Evolutionary conservation across 1,139 yeast genomes (phyloP), one percentile per base, ranked within the genome.

Genomic region (Hyphopichia burtonii): DNA sequence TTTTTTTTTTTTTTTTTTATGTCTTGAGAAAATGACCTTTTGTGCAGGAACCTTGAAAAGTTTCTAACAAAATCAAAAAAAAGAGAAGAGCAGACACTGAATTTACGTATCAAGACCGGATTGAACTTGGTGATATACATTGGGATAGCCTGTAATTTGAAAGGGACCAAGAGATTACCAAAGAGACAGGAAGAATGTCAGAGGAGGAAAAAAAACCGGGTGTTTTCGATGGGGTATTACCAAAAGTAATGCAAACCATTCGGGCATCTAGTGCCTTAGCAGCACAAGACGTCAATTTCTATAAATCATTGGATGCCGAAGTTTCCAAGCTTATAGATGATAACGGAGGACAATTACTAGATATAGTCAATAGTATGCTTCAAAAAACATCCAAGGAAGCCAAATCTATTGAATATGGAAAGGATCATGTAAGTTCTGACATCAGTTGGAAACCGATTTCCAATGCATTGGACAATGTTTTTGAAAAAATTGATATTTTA

Each of bases 201-300:
- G 31, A 28, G 8, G 17, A 14, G 17, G 12, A 28, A 7, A 12
- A 6, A 7, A 14, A 6, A 4, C 4, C 9, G 7, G 14, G 12
- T n/a, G 53, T 51, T 31, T 59, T 63, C 39, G 53, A 58, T 8
- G 61, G 49, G 16, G 55, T 65, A 4, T 50, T 71, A 18, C 73
- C 84, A 2, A 63, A 66, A 44, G 71, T 79, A 3, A 71, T 79
- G 39, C 71, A 71, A 20, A 71, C 85, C 1, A 81, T 89, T 31
- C 73, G 96, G 48, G 77, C 87, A 2, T 80, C 96, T 0, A 70
- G 85, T 5, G 80, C 86, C 2, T 65, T 93, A 36, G 86, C 90
- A 2, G 80, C 89, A 0, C 89, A 87, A 49, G 99, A 93, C 66
- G 77, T 90, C 20, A 77, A 76, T 36, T 93, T 91, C 55, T 80